Evolutionary conservation across 177 flowering plant species (phyloP).

Genomic region (Vitis hybrid): DNA sequence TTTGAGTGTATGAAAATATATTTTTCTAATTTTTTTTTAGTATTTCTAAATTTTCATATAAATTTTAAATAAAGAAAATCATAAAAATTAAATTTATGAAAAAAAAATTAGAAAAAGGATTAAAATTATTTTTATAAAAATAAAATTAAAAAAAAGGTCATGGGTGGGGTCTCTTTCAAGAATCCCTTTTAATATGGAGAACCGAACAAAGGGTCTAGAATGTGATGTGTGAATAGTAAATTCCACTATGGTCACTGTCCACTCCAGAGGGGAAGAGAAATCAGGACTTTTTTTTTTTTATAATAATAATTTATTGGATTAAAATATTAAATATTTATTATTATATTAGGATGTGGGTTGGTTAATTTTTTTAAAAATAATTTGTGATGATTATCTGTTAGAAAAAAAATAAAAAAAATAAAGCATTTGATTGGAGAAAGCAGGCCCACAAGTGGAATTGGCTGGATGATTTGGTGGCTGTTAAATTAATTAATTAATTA

Average conservation of each 20-base stretch:
- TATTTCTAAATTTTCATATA: no score
- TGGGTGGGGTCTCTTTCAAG: slow-evolving; percentile 16
- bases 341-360: slow-evolving; percentile 17
- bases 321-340: background rate
- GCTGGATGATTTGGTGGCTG: slow-evolving; percentile 16
- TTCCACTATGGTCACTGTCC: slow-evolving; percentile 21
- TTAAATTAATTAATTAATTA: background rate
- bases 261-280: background rate
- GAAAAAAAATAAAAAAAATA: background rate
- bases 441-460: slow-evolving; percentile 28
- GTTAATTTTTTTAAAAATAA: slow-evolving; percentile 3
- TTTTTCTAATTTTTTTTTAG: no score
- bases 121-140: background rate
- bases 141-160: background rate
- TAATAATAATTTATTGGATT: background rate
- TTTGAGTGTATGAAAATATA: no score
- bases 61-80: no score
- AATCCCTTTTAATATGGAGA: slow-evolving; percentile 26
- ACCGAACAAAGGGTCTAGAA: slow-evolving; percentile 23
- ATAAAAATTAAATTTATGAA: background rate
- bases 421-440: slow-evolving; percentile 5
- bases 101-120: background rate
- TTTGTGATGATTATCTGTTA: slow-evolving; percentile 26
- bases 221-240: slow-evolving; percentile 27
- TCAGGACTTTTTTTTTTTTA: no score